These are phyloP conservation scores for Monosporozyma servazzii DNA, from an alignment of 805 yeast species.

Conservation along the genomic window DNA sequence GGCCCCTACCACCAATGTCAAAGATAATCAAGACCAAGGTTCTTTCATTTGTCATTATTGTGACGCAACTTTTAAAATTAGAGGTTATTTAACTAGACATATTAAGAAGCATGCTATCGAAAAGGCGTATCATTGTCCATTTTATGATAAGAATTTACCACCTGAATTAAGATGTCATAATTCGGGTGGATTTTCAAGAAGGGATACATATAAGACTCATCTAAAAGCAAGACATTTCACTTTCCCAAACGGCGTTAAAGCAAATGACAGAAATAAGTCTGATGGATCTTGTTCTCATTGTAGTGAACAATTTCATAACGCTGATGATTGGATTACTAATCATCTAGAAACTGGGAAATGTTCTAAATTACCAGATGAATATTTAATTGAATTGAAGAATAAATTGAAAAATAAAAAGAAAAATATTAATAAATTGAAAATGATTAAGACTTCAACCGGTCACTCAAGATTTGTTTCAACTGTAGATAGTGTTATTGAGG, in stretches of 20 bases:
- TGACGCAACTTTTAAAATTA: conserved; percentile 66
- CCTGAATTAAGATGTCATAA: conserved; percentile 27
- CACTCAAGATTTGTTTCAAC: conserved; percentile 30
- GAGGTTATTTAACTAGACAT: conserved; percentile 87
- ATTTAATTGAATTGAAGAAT: conserved; percentile 12
- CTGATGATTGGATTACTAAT: conserved; percentile 65
- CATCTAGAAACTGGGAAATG: conserved; percentile 80
- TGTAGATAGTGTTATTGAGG: conserved; percentile 27
- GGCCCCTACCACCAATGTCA: background rate
- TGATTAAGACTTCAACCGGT: conserved; percentile 24
- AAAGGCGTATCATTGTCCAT: conserved; percentile 63
- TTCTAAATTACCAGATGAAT: conserved; percentile 35
- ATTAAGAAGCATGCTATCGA: conserved; percentile 76
- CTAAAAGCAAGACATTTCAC: conserved; percentile 79
- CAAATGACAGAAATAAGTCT: conserved; percentile 53
- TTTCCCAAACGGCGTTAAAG: conserved; percentile 76
- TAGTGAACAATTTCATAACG: conserved; percentile 54
- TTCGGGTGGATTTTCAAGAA: conserved; percentile 77
- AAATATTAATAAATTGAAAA: conserved; percentile 22
- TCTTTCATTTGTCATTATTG: conserved; percentile 61
- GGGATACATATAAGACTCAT: conserved; percentile 90
- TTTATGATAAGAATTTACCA: conserved; percentile 25
- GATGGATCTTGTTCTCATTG: conserved; percentile 79
- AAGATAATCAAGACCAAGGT: conserved; percentile 9
- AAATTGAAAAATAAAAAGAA: conserved; percentile 20